Evolutionary conservation across 2,329 filamentous ascomycete genomes (phyloP).

Genomic region (Verticillium alfalfae): DNA sequence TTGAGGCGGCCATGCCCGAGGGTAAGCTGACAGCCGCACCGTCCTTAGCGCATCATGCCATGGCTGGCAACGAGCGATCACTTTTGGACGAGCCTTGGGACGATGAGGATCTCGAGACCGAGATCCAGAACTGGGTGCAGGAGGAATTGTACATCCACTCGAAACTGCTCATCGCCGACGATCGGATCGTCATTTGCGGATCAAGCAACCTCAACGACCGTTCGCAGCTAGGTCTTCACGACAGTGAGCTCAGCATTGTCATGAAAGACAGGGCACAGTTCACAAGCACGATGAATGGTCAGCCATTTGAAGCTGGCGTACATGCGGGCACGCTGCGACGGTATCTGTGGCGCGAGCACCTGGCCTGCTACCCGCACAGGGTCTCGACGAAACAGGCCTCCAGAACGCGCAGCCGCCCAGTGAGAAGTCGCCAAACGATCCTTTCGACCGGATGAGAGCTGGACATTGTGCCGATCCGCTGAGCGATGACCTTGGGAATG

Average conservation of each 20-base stretch:
- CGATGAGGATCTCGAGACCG: slow-evolving; percentile 61
- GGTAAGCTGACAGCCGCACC: slow-evolving; percentile 29
- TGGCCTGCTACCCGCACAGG: slow-evolving; percentile 72
- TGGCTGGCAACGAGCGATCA: slow-evolving; percentile 57
- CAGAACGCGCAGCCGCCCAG: slow-evolving; percentile 69
- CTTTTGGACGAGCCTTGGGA: slow-evolving; percentile 71
- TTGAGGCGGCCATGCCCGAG: slow-evolving; percentile 41
- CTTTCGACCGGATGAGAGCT: slow-evolving; percentile 54
- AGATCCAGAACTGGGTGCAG: slow-evolving; percentile 85
- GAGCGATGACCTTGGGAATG: slow-evolving; percentile 55
- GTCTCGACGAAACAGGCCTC: slow-evolving; percentile 60
- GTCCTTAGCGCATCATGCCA: slow-evolving; percentile 70
- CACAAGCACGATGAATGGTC: slow-evolving; percentile 70
- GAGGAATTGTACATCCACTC: slow-evolving; percentile 95
- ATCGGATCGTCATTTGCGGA: slow-evolving; percentile 77
- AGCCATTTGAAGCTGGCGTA: slow-evolving; percentile 70
- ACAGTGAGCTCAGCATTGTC: slow-evolving; percentile 85
- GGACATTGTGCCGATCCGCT: slow-evolving; percentile 69
- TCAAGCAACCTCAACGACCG: slow-evolving; percentile 91
- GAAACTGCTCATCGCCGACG: slow-evolving; percentile 86
- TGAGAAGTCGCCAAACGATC: slow-evolving; percentile 60
- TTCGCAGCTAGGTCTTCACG: slow-evolving; percentile 79
- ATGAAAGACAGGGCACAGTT: slow-evolving; percentile 77
- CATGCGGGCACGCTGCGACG: slow-evolving; percentile 77
- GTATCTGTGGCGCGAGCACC: slow-evolving; percentile 84